These are phyloP conservation scores for Chalciporus sphaerocephalus DNA, from an alignment of 768 basidiomycete genomes.

Conservation along the genomic window DNA sequence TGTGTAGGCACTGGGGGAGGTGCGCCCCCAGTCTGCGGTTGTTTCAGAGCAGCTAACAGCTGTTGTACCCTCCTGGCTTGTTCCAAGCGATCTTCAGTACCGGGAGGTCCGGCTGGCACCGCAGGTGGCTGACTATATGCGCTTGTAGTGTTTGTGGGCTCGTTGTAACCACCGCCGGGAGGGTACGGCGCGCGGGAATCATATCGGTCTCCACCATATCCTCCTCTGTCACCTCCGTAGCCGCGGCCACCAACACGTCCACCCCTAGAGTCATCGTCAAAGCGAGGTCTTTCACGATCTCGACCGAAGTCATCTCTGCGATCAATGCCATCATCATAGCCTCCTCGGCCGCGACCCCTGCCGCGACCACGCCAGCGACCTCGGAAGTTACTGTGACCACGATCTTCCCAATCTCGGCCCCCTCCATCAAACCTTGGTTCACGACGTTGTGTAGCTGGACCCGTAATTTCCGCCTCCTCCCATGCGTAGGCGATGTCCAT, in stretches of 20 bases:
- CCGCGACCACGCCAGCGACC: slow-evolving; percentile 39
- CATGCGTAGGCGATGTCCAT: slow-evolving; percentile 87
- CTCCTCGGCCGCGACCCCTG: slow-evolving; percentile 37
- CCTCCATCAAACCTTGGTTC: slow-evolving; percentile 37
- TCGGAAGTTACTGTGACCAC: slow-evolving; percentile 32
- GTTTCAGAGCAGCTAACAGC: slow-evolving; percentile 75
- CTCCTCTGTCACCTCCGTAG: slow-evolving; percentile 36
- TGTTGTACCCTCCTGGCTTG: slow-evolving; percentile 86
- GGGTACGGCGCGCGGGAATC: slow-evolving; percentile 38
- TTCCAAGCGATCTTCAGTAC: slow-evolving; percentile 76
- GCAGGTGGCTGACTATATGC: slow-evolving; percentile 28
- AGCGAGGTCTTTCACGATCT: slow-evolving; percentile 34
- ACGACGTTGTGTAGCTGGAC: slow-evolving; percentile 41
- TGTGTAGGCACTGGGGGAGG: slow-evolving; percentile 18
- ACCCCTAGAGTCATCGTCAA: slow-evolving; percentile 36
- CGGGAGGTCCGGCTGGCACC: slow-evolving; percentile 30
- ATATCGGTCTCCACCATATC: slow-evolving; percentile 44
- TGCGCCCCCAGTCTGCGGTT: slow-evolving; percentile 43
- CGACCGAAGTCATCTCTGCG: slow-evolving; percentile 39
- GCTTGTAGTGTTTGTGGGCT: slow-evolving; percentile 20
- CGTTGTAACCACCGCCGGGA: slow-evolving; percentile 19
- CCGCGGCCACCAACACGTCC: slow-evolving; percentile 37
- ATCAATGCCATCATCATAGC: slow-evolving; percentile 42
- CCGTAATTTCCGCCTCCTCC: slow-evolving; percentile 60
- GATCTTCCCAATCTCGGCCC: slow-evolving; percentile 47